Evolutionary conservation across 1,284 basidiomycete species (phyloP).

Genomic region (Cystobasidiaceae sp.): DNA sequence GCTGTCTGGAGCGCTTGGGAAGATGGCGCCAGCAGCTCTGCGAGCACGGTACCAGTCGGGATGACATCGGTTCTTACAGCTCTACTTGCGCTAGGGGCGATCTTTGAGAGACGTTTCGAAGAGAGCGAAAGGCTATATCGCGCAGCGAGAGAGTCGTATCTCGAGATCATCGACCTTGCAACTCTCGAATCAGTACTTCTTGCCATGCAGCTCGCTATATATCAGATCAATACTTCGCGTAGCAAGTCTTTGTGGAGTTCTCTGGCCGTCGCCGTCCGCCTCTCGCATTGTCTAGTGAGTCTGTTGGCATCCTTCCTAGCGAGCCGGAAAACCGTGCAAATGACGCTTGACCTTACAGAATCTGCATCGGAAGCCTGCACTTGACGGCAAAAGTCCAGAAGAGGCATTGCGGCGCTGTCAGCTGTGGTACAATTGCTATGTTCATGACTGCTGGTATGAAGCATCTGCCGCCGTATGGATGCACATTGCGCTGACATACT

Average conservation of each 20-base stretch:
- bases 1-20: constrained; percentile 12
- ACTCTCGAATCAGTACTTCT: constrained; percentile 20
- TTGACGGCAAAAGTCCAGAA: not conserved
- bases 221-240: constrained; percentile 24
- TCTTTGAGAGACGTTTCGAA: constrained; percentile 15
- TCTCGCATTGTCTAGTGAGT: constrained; percentile 20
- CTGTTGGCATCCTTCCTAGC: too few species aligned
- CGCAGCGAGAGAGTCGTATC: constrained; percentile 15
- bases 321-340: not conserved
- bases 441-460: constrained; percentile 23
- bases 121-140: constrained; percentile 22
- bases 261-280: constrained; percentile 11
- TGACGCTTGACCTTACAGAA: constrained; percentile 3
- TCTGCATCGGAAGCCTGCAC: constrained; percentile 15
- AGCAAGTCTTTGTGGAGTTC: constrained; percentile 16
- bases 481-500: not conserved
- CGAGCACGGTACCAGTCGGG: not conserved
- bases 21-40: not conserved
- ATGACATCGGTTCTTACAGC: constrained; percentile 3
- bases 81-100: constrained; percentile 13
- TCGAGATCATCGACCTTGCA: constrained; percentile 19
- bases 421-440: constrained; percentile 16
- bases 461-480: too few species aligned
- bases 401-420: constrained; percentile 17
- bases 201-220: constrained; percentile 23